Conservation (phyloP, 1,284 basidiomycete genomes). For the Schizophyllum amplum region DNA sequence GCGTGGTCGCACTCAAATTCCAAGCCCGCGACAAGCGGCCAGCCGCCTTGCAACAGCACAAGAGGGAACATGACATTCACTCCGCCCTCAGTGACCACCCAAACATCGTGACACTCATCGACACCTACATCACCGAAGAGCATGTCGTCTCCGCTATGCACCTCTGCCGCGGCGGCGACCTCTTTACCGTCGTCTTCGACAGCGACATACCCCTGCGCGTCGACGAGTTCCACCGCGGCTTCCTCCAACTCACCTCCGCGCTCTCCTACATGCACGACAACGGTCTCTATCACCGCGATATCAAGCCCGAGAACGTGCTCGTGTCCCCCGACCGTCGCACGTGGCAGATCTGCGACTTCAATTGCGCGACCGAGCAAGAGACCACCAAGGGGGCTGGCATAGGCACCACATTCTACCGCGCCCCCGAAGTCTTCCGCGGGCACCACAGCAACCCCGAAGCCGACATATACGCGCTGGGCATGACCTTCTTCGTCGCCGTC, state of each 20-base stretch:
- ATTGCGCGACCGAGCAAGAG: slow-evolving; percentile 37
- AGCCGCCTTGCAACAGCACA: too few species aligned
- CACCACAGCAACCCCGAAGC: background rate
- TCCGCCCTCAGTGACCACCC: slow-evolving; percentile 61
- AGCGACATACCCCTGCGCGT: slow-evolving; percentile 14
- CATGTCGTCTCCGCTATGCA: slow-evolving; percentile 34
- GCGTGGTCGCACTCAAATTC: too few species aligned
- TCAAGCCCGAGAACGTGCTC: slow-evolving; percentile 70
- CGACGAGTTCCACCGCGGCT: slow-evolving; percentile 33
- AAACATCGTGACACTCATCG: slow-evolving; percentile 58
- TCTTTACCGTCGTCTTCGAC: slow-evolving; percentile 26
- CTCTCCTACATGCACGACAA: slow-evolving; percentile 45
- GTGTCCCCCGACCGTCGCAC: slow-evolving; percentile 35
- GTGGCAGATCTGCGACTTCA: slow-evolving; percentile 61
- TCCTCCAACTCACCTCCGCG: slow-evolving; percentile 54
- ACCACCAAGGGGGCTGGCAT: background rate
- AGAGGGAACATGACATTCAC: slow-evolving; percentile 46
- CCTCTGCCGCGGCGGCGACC: slow-evolving; percentile 12
- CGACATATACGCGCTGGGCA: background rate
- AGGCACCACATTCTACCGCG: background rate
- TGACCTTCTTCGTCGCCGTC: background rate
- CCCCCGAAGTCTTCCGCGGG: background rate
- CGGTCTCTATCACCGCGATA: slow-evolving; percentile 63
- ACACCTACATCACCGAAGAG: slow-evolving; percentile 41
- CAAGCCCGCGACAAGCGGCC: too few species aligned